These are phyloP conservation scores for Pseudoperonospora humuli DNA, from an alignment of 352 stramenopile genomes.

Conservation along the genomic window DNA sequence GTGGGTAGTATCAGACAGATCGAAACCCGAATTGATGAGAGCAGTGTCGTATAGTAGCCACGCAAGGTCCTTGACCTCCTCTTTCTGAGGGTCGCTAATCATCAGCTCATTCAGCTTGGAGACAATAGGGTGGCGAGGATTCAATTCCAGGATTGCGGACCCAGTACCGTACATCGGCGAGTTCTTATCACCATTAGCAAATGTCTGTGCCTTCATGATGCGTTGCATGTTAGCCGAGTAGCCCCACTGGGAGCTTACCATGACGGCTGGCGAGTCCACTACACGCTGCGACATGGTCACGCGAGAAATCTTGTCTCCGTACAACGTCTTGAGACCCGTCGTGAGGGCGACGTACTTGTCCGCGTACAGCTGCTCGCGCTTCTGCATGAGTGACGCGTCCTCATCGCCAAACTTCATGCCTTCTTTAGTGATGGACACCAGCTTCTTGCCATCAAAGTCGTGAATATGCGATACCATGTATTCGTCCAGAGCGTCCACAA, in stretches of 20 bases:
- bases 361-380: constrained; percentile 94
- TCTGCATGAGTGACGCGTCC: constrained; percentile 92
- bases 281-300: constrained; percentile 94
- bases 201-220: constrained; percentile 98
- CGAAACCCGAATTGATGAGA: constrained; percentile 96
- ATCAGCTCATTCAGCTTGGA: constrained; percentile 90
- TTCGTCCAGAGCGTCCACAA: constrained; percentile 98
- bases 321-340: constrained; percentile 94
- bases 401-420: constrained; percentile 98
- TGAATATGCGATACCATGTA: constrained; percentile 94
- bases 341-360: constrained; percentile 95
- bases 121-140: constrained; percentile 98
- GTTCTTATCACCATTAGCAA: constrained; percentile 68
- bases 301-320: constrained; percentile 91
- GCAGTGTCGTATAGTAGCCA: constrained; percentile 97
- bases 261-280: constrained; percentile 90
- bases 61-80: constrained; percentile 90
- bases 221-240: constrained; percentile 99
- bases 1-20: constrained; percentile 89
- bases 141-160: constrained; percentile 97
- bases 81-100: constrained; percentile 46
- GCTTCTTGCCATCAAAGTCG: constrained; percentile 93
- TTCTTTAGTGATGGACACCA: constrained; percentile 97
- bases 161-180: constrained; percentile 29
- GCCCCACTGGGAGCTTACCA: constrained; percentile 95